A percentile compares a stretch with the other conserved stretches of the same genome.
Conservation (phyloP, 306 rosid species). For the Vachellia collinsii region DNA sequence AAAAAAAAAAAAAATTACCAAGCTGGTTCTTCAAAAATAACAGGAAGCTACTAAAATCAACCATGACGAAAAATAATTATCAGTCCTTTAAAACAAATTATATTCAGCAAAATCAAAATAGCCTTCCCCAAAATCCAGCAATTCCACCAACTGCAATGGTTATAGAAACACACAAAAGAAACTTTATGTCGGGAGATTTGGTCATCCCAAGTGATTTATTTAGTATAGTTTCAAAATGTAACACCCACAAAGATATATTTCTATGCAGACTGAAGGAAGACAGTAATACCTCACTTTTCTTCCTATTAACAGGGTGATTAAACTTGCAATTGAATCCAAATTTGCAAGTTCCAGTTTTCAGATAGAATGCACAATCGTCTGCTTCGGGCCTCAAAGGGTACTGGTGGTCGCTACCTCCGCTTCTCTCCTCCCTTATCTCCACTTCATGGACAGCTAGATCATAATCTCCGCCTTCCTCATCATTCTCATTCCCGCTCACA, state of each 20-base stretch:
- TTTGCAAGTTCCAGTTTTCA: slow-evolving; percentile 87
- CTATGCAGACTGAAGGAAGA: neutral
- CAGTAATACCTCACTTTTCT: slow-evolving; percentile 61
- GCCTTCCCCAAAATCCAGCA: slow-evolving; percentile 10
- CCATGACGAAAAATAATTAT: neutral
- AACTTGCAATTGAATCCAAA: slow-evolving; percentile 87
- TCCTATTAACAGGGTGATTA: slow-evolving; percentile 72
- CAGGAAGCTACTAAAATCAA: slow-evolving; percentile 5
- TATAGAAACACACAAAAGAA: slow-evolving; percentile 16
- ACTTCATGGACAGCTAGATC: slow-evolving; percentile 24
- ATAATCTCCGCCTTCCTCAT: neutral
- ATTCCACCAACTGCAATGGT: slow-evolving; percentile 6
- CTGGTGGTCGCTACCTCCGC: slow-evolving; percentile 37
- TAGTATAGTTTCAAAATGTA: slow-evolving; percentile 3
- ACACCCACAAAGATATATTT: neutral
- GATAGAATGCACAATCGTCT: slow-evolving; percentile 82
- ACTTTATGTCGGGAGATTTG: neutral
- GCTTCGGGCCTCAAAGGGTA: slow-evolving; percentile 92
- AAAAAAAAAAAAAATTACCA: slow-evolving; percentile 3
- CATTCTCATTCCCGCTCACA: slow-evolving; percentile 45
- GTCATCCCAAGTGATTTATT: slow-evolving; percentile 2
- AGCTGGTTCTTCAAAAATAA: slow-evolving; percentile 17
- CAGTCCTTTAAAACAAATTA: slow-evolving; percentile 21
- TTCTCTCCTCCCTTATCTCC: slow-evolving; percentile 35
- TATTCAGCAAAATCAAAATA: slow-evolving; percentile 20